Base-by-base conservation (phyloP, 2,329 filamentous ascomycete species). In the Cytospora piceicola region DNA sequence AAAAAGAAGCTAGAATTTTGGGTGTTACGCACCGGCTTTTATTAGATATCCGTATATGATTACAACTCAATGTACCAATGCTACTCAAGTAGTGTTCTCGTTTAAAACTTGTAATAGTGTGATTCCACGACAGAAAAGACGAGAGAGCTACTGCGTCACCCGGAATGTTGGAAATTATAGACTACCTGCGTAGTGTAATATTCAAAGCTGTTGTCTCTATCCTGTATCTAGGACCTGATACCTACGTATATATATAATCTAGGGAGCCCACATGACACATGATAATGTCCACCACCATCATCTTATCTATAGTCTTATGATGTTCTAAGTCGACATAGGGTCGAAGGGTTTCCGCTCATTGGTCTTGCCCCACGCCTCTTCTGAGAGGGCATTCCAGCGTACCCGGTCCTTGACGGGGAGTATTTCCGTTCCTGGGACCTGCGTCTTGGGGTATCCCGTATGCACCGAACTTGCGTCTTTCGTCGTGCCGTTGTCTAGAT, bases 271-370 rank as follows among this genome's bases (percentile, higher is more conserved):
- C 9, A 49, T 9, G 46, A 9, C n/a, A 24, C 46, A 7, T 42
- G 7, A 20, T 42, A n/a, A 15, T 17, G 7, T 5, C 36, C 36
- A 3, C 22, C 46, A 12, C 46, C n/a, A 49, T 22, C n/a, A 51
- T 61, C 24, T 30, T 61, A 52, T 61, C 51, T 46, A 46, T n/a
- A 2, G 14, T 51, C 49, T 12, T 17, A 17, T 57, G 39, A 46
- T 46, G 29, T 27, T 66, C 53, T 66, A 58, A 6, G 29, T 58
- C 60, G 24, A 57, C 6, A 32, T 24, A 17, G 61, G 61, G 24
- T 63, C 61, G 27, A 63, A 63, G 0, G 61, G 61, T 46, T 63
- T 63, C 61, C 61, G 55, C 61, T 63, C 61, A 15, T 30, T 36
- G 9, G 29, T 20, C 30, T 42, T 66, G n/a, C 51, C 29, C 46